These are phyloP conservation scores for thale cress (Arabidopsis thaliana) DNA, from an alignment of 345 rosid species.

Conservation along the genomic window TAIR10.1 NC_003075.7:15799001-15799500, in stretches of 20 bases:
- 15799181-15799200: neutral
- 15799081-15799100: neutral
- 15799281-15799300: constrained; percentile 41
- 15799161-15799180: constrained; percentile 34
- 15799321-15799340: constrained; percentile 28
- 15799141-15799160: constrained; percentile 29
- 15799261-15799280: constrained; percentile 42
- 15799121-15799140: neutral
- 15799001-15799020: constrained; percentile 3
- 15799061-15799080: neutral
- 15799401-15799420: constrained; percentile 98
- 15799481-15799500: constrained; percentile 29
- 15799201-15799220: constrained; percentile 31
- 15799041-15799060: constrained; percentile 37
- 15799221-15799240: constrained; percentile 45
- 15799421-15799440: constrained; percentile 99
- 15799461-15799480: constrained; percentile 92
- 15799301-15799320: neutral
- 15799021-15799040: constrained; percentile 38
- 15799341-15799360: neutral
- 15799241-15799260: constrained; percentile 51
- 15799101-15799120: neutral
- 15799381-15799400: constrained; percentile 97
- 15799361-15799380: constrained; percentile 67
- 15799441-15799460: constrained; percentile 99